phyloP scores from a whole-genome alignment of 495 filamentous ascomycete genomes.

The Penicillium daleae region DNA sequence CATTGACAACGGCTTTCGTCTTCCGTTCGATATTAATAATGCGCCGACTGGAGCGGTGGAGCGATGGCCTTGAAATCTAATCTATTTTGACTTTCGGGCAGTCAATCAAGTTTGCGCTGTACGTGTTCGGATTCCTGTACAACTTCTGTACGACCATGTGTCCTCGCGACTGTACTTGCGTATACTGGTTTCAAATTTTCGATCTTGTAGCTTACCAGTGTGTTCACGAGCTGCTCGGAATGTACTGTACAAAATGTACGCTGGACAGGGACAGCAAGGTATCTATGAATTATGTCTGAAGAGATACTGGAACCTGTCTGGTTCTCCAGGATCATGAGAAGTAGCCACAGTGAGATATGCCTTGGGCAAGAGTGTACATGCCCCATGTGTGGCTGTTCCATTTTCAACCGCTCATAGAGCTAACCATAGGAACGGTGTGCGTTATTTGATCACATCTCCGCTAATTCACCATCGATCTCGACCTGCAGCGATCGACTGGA shows the following conservation, averaged over 20 bases:
- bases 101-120: not conserved
- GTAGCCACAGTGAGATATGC: not conserved
- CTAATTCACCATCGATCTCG: not conserved
- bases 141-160: not conserved
- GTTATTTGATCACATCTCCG: not conserved
- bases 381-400: not conserved
- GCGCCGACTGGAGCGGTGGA: conserved; percentile 1
- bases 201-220: not conserved
- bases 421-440: not conserved
- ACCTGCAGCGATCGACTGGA: conserved; percentile 17
- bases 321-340: not conserved
- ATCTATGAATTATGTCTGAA: not conserved
- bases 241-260: not conserved
- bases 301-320: not conserved
- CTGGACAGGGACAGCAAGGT: not conserved
- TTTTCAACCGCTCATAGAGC: not conserved
- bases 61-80: conserved; percentile 5
- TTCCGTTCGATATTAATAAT: not conserved
- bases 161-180: not conserved
- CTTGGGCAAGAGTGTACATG: not conserved
- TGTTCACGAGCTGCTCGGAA: not conserved
- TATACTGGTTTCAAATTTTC: not conserved
- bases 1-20: not conserved
- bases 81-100: conserved; percentile 14
- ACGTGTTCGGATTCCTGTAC: not conserved